Percentiles rank a stretch among this genome's conserved stretches.
Evolutionary conservation across 2,329 filamentous ascomycete species (phyloP).

Genomic region (Trichoderma sp.): DNA sequence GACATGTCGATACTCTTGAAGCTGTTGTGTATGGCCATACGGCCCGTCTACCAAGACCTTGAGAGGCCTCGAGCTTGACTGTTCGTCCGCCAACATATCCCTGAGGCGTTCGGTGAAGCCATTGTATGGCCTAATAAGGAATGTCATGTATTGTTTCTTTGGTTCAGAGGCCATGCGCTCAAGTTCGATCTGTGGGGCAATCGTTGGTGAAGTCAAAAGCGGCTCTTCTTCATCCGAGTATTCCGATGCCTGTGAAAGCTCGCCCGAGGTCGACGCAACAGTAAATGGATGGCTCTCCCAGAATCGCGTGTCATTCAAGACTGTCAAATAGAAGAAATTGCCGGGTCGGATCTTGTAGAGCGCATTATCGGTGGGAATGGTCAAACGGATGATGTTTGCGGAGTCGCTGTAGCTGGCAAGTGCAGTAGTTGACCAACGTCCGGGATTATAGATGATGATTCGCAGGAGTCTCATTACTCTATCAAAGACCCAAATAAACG

Average conservation of each 20-base stretch:
- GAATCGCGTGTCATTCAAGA: constrained; percentile 41
- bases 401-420: constrained; percentile 38
- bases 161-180: background rate
- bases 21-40: constrained; percentile 43
- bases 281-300: constrained; percentile 57
- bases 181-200: background rate
- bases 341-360: constrained; percentile 41
- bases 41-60: constrained; percentile 48
- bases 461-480: constrained; percentile 48
- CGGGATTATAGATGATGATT: constrained; percentile 42
- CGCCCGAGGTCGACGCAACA: constrained; percentile 37
- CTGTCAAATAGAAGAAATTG: constrained; percentile 49
- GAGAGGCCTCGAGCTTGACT: constrained; percentile 31
- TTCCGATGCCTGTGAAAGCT: constrained; percentile 24
- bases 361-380: constrained; percentile 38
- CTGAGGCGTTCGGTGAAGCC: constrained; percentile 45
- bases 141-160: constrained; percentile 35
- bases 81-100: constrained; percentile 31
- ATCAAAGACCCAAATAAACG: constrained; percentile 52
- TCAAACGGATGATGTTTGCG: constrained; percentile 46
- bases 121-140: constrained; percentile 49
- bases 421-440: constrained; percentile 40
- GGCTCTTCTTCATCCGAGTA: constrained; percentile 36
- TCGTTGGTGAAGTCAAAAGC: constrained; percentile 31
- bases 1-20: constrained; percentile 42